Evolutionary conservation across 257 asterid genomes (phyloP).

Genomic region (Nicotiana benthamiana): DNA sequence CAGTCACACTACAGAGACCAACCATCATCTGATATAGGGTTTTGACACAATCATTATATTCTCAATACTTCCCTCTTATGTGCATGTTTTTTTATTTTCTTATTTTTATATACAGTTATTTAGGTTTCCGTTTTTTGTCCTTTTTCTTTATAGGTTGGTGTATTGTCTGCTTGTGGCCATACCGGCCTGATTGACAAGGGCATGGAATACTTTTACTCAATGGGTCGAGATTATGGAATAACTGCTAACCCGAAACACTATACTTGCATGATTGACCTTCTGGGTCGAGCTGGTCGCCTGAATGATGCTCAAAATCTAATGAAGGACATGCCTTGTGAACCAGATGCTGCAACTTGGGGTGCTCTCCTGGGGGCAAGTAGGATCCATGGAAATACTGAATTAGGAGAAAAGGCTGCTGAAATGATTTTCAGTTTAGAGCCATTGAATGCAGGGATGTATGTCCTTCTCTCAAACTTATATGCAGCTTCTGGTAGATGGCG

Average conservation of each 20-base stretch:
- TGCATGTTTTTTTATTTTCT: neutral
- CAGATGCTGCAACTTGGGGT: constrained; percentile 98
- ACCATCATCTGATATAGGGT: neutral
- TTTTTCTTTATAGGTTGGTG: constrained; percentile 48
- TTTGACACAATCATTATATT: neutral
- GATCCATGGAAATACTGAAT: constrained; percentile 67
- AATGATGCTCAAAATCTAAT: constrained; percentile 74
- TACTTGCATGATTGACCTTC: constrained; percentile 83
- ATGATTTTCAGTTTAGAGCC: constrained; percentile 77
- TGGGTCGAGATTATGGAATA: constrained; percentile 63
- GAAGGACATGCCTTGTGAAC: constrained; percentile 67
- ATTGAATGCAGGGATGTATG: constrained; percentile 89
- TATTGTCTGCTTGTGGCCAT: constrained; percentile 83
- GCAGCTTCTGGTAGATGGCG: constrained; percentile 88
- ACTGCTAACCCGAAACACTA: constrained; percentile 72
- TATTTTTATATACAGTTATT: neutral
- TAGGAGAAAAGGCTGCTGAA: constrained; percentile 93
- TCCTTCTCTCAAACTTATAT: constrained; percentile 78
- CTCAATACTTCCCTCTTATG: neutral
- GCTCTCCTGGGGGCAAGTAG: constrained; percentile 97
- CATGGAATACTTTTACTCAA: constrained; percentile 54
- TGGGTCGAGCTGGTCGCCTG: constrained; percentile 86
- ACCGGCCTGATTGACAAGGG: constrained; percentile 81
- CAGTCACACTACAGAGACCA: neutral
- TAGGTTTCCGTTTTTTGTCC: neutral